Base-by-base conservation (phyloP, 1,284 basidiomycete species). In the Malassezia sympodialis region DNA sequence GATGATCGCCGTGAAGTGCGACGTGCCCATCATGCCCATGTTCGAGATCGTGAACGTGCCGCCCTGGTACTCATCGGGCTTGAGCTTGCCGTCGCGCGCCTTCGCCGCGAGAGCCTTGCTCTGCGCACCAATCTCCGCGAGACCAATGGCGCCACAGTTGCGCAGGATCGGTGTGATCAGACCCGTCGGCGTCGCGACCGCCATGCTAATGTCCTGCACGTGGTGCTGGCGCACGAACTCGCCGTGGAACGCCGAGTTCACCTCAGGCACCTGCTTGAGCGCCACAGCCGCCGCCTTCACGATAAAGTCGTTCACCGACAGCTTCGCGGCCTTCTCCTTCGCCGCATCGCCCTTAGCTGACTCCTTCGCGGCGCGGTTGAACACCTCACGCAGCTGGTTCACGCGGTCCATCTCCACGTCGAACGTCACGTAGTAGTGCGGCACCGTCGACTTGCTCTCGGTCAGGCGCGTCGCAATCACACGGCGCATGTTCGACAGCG, bases 1-100 rank as follows among this genome's bases (percentile, higher is more conserved):
- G 82, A 99, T 96, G 79, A 99, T 98, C 48, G 94, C 94, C 19
- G 91, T 96, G 78, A 99, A 99, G 78, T 94, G 84, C 55, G 84
- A 83, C 52, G 75, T 69, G 66, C 89, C 93, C 74, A 82, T 94
- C 94, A 98, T 98, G 78, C 94, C 94, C 65, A 99, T 82, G 79
- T 99, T 99, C 65, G 94, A 98, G 76, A 99, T 90, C 52, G 94
- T 98, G 80, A 99, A 98, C 11, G 90, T 87, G 53, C 94, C 94
- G 62, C 94, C 94, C 85, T 90, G 69, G 81, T 98, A 99, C 77
- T 99, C 93, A 53, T 87, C 81, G 31, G 94, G 93, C 76, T 86
- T 82, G 55, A 99, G 82, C 79, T 98, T 98, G 72, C 91, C 90
- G 66, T 96, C 91, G 49, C 93, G 84, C 32, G 94, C 94, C 78